Conservation (phyloP, 208 protist genomes). For the Crithidia bombi region DNA sequence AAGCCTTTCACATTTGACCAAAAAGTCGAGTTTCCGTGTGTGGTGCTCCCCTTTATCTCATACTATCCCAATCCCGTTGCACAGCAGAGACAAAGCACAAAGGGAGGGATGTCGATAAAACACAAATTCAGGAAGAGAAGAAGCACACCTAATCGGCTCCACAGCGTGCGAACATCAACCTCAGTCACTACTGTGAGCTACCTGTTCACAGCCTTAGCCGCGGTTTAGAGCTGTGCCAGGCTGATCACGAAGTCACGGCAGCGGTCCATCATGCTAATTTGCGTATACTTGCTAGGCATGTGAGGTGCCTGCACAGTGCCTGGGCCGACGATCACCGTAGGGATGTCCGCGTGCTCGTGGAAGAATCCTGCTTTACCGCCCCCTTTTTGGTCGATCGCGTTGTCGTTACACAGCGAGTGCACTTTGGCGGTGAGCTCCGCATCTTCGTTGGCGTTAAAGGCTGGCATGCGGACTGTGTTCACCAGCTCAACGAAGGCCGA, state of each 20-base stretch:
- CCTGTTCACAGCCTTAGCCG: neutral
- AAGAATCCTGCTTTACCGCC: conserved; percentile 52
- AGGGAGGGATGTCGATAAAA: too few relatives aligned
- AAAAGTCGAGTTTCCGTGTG: too few relatives aligned
- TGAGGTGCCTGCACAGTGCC: conserved; percentile 39
- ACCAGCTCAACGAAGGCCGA: conserved; percentile 28
- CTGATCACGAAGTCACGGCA: conserved; percentile 14
- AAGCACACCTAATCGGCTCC: neutral
- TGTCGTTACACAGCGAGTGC: too few relatives aligned
- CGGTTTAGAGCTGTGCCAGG: conserved; percentile 2
- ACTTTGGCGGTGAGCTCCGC: too few relatives aligned
- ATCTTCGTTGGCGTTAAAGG: conserved; percentile 35
- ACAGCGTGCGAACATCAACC: neutral
- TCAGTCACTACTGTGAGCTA: neutral
- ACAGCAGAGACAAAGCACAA: too few relatives aligned
- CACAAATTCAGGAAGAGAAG: too few relatives aligned
- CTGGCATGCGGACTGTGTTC: neutral
- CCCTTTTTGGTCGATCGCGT: conserved; percentile 15
- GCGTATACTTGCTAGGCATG: conserved; percentile 39
- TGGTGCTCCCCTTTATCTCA: too few relatives aligned
- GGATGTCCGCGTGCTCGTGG: conserved; percentile 40
- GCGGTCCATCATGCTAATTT: conserved; percentile 23
- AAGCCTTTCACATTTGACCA: too few relatives aligned
- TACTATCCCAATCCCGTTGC: too few relatives aligned
- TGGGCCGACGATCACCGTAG: conserved; percentile 48